Evolutionary conservation across 495 filamentous ascomycete genomes (phyloP), one percentile per base, ranked within the genome.

Genomic region (Penicilliopsis zonata): DNA sequence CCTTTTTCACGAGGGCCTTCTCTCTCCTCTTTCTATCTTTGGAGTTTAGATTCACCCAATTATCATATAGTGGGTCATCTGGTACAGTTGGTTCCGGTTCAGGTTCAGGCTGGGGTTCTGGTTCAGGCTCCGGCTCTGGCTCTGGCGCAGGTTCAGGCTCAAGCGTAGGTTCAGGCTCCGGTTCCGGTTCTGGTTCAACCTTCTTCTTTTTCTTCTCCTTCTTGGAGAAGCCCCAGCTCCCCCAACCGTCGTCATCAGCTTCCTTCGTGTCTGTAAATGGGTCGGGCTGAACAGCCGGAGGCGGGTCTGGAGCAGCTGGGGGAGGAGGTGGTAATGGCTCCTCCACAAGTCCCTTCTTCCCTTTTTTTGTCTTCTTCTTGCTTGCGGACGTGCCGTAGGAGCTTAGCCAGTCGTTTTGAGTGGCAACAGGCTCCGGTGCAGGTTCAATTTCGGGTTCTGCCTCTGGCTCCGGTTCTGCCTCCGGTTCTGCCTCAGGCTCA

Each of bases 1-100:
- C 51, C 30, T 55, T 61, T 18, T 46, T 52, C 0, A 35, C 43
- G 28, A 63, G 24, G 12, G 43, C 30, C 33, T 54, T 63, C 18
- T 61, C 57, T 19, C 59, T 51, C 25, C 46, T 56, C 41, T 61
- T 61, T n/a, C 52, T 41, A 3, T 61, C 59, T 34, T 61, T 61
- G 2, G 53, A 56, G 3, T 45, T 51, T 10, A 63, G 21, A n/a
- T 18, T 44, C 1, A 35, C 12, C 57, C 57, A 63, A 16, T 50
- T 45, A 5, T 56, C 40, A 30, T 63, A 63, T 5, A 63, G 43
- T 20, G 57, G 55, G 36, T 58, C 25, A 10, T 6, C 6, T 35
- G 27, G 13, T 36, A 30, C 20, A 31, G 41, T 26, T 25, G 19
- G n/a, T 47, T 44, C 25, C 10, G 25, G 25, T 13, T 27, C 25